phyloP scores from a whole-genome alignment of 257 asterid species.

The Apocynum venetum region DNA sequence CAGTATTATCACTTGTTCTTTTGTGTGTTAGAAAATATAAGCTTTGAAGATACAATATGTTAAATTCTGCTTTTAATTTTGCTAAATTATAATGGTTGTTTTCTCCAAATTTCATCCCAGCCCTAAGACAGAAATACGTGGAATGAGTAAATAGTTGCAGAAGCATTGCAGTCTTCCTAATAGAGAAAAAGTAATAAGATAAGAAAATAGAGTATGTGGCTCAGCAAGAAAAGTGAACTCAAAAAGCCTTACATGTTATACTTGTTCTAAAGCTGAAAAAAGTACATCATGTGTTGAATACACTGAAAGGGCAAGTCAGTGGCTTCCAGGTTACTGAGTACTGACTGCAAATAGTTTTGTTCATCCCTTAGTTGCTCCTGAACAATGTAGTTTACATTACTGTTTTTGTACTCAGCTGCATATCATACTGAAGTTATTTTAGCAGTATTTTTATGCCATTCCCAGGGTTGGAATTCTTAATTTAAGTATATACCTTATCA shows the following conservation, averaged over 20 bases:
- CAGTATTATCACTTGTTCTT: background rate
- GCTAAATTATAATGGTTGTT: background rate
- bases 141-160: background rate
- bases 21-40: background rate
- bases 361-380: background rate
- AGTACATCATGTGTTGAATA: background rate
- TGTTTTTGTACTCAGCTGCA: background rate
- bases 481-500: background rate
- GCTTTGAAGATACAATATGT: background rate
- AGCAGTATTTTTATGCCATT: background rate
- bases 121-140: background rate
- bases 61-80: background rate
- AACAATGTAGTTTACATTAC: background rate
- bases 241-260: background rate
- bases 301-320: background rate
- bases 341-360: background rate
- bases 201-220: background rate
- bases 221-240: background rate
- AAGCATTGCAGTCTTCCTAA: background rate
- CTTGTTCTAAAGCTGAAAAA: background rate
- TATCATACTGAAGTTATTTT: background rate
- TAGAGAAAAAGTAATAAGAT: background rate
- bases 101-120: background rate
- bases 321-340: background rate
- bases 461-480: background rate